Evolutionary conservation across 2,329 filamentous ascomycete species (phyloP), one percentile per base, ranked within the genome.

Genomic region (Gliomastix tumulicola): DNA sequence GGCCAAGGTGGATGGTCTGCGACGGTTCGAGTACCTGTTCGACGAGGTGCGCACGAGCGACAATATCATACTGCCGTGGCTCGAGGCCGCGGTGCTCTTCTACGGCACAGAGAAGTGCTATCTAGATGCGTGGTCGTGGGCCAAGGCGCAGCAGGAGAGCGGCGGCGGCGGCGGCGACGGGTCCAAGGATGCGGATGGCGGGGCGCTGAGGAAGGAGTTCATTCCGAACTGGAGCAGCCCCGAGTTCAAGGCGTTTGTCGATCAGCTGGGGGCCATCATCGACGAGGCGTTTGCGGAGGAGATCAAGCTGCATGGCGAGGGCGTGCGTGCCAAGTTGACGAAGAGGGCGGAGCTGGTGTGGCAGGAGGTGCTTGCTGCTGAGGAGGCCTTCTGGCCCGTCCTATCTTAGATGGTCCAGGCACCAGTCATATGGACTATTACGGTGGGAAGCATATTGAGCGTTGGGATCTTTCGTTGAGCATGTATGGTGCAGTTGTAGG

Each of bases 21-120:
- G 46, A 4, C 54, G 61, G 28, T 61, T 63, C 43, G 54, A 64
- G 34, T 42, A 42, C 16, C 71, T 85, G 5, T 71, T 78, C 38
- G 69, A 66, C n/a, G 69, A 68, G 5, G 65, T 73, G 11, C 66
- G 67, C 35, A 59, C 68, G 0, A 65, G 63, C 7, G 62, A 64
- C 3, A 68, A 59, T 2, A 43, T 48, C 3, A 37, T 44, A 2
- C 52, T 85, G 1, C 56, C 62, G 0, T 69, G 65, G 49, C 59
- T 88, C 3, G 82, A 88, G 52, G 82, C 79, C 6, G 66, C 86
- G 42, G 71, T 86, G 3, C 69, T 85, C n/a, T 71, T 88, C 18
- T 89, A 82, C 79, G 79, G 77, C n/a, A 87, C 81, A 2, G 84
- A 90, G 59, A 76, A 68, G 32, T 72, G 69, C 41, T 82, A 82